Percentiles rank a stretch among this genome's conserved stretches.
phyloP scores from a whole-genome alignment of 2,329 filamentous ascomycete genomes.

The Triangularia verruculosa region DNA sequence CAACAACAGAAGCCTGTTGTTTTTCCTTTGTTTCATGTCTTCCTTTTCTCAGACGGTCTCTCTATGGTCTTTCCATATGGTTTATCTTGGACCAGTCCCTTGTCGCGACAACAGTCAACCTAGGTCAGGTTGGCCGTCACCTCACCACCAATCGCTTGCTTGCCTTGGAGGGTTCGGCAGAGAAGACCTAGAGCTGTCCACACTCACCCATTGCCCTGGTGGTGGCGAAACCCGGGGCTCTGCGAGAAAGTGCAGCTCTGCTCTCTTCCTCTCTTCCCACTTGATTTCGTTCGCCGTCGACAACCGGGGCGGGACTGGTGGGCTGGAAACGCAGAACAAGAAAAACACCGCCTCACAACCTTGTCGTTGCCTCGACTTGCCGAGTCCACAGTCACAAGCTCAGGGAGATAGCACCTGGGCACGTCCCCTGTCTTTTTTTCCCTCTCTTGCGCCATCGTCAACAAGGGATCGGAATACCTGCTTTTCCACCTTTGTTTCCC shows the following conservation, averaged over 20 bases:
- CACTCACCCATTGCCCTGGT: background rate
- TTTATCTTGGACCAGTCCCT: slow-evolving; percentile 1
- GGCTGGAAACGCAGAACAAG: background rate
- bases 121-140: background rate
- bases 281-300: slow-evolving; percentile 21
- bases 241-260: background rate
- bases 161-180: background rate
- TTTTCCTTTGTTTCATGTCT: slow-evolving; percentile 1
- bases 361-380: background rate
- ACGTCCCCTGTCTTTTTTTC: background rate
- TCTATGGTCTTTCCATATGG: slow-evolving; percentile 8
- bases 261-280: background rate
- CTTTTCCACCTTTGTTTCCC: slow-evolving; percentile 1
- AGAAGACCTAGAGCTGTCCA: slow-evolving; percentile 9
- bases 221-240: slow-evolving; percentile 21
- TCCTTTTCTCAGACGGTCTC: background rate
- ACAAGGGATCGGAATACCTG: background rate
- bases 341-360: slow-evolving; percentile 5
- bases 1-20: slow-evolving; percentile 11
- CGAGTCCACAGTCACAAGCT: slow-evolving; percentile 5
- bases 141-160: slow-evolving; percentile 1
- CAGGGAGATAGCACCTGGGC: background rate
- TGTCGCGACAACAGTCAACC: background rate
- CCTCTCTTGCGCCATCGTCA: background rate
- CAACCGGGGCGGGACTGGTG: slow-evolving; percentile 24